These are phyloP conservation scores for Zasmidium citrigriseum DNA, from an alignment of 2,329 filamentous ascomycete species.

Conservation along the genomic window DNA sequence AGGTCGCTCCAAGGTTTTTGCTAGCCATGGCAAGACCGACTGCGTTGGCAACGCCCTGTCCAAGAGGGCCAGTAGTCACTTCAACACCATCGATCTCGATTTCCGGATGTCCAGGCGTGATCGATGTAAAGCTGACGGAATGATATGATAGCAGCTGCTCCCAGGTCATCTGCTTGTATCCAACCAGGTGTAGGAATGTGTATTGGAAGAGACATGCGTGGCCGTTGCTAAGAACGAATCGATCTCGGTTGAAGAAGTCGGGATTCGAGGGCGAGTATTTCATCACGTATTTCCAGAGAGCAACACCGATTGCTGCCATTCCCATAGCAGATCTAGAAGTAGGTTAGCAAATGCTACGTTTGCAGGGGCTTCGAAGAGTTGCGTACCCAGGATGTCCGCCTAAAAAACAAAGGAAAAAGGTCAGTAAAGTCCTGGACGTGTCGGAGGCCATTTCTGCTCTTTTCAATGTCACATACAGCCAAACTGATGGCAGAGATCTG, in stretches of 20 bases:
- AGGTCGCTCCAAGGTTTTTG: constrained; percentile 57
- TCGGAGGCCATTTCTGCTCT: no score
- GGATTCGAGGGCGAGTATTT: constrained; percentile 58
- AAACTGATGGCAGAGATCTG: constrained; percentile 71
- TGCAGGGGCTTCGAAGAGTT: neutral
- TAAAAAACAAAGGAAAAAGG: no score
- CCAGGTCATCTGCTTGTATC: constrained; percentile 57
- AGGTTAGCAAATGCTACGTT: constrained; percentile 7
- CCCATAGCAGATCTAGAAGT: constrained; percentile 54
- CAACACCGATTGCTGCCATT: constrained; percentile 63
- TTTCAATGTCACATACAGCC: no score
- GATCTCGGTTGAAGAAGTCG: constrained; percentile 62
- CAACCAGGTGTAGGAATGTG: constrained; percentile 51
- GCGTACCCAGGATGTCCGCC: constrained; percentile 67
- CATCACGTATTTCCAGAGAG: constrained; percentile 65
- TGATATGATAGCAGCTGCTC: constrained; percentile 59
- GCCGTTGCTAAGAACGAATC: constrained; percentile 64
- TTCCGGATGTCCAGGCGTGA: constrained; percentile 55
- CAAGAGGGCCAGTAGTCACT: constrained; percentile 61
- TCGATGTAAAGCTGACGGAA: constrained; percentile 48
- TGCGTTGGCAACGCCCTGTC: constrained; percentile 61
- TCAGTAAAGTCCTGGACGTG: no score
- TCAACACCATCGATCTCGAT: constrained; percentile 61
- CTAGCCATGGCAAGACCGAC: constrained; percentile 61
- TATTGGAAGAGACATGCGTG: constrained; percentile 61